These are phyloP conservation scores for Pholiota adiposa DNA, from an alignment of 1,284 basidiomycete species.

Conservation along the genomic window DNA sequence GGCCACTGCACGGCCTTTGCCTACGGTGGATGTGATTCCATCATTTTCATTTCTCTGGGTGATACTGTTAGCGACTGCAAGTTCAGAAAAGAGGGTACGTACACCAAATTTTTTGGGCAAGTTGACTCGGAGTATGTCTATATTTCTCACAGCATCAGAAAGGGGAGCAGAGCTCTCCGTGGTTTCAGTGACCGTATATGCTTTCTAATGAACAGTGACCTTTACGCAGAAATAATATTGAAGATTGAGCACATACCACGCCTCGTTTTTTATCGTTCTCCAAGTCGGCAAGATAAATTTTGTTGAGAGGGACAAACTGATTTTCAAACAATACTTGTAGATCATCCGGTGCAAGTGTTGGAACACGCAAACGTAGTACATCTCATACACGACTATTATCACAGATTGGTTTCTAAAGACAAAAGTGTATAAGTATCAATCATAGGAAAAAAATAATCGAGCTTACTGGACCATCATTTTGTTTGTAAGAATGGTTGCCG, in stretches of 20 bases:
- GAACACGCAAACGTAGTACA: background rate
- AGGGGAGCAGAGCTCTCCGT: background rate
- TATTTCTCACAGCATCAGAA: background rate
- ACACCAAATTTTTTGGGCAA: background rate
- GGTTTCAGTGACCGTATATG: background rate
- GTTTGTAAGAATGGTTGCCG: background rate
- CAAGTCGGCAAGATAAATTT: background rate
- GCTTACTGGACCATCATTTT: background rate
- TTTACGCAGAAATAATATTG: too few relatives aligned
- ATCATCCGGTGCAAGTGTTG: background rate
- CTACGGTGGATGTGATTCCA: too few relatives aligned
- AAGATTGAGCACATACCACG: background rate
- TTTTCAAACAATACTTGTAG: background rate
- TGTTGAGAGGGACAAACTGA: background rate
- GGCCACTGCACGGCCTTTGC: too few relatives aligned
- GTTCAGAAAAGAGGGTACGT: background rate
- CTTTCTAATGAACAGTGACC: too few relatives aligned
- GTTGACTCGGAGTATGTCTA: background rate
- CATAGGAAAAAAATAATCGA: background rate
- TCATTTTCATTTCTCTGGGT: too few relatives aligned
- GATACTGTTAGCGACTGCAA: background rate
- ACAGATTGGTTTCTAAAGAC: background rate
- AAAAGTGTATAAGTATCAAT: background rate
- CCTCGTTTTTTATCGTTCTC: background rate
- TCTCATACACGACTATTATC: background rate